Evolutionary conservation across 164 flowering plant species (phyloP), one percentile per base, ranked within the genome.

Genomic region (Brasenia schreberi): DNA sequence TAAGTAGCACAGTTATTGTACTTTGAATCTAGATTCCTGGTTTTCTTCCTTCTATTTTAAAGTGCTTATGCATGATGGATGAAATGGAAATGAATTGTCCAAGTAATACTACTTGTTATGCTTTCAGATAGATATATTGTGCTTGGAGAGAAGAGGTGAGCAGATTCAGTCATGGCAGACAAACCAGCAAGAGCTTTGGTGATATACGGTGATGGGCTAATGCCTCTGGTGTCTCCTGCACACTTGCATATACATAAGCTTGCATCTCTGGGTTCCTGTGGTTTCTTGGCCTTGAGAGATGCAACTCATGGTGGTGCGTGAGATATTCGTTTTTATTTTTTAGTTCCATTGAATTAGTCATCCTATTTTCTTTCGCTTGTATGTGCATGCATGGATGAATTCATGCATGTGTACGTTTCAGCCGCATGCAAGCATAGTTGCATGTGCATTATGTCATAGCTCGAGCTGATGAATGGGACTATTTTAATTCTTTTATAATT

Each of bases 121-220:
- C 56, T 49, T 49, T 49, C 56, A 49, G 56, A 14, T 49, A 14
- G 10, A 49, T 14, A 49, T 9, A 49, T 49, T 49, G 56, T 49
- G 56, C 56, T 14, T 49, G 43, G 56, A 49, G 56, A 14, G 56
- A 1, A 7, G 56, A 49, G 56, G 56, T 5, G 4, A 49, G 56
- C 5, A 65, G 73, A 53, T 9, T 17, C 16, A 33, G 43, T 67
- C 71, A 92, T 92, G 98, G 98, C 98, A 49, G 96, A 92, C 82
- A 90, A 90, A 68, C 79, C 98, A 5, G 88, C 96, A 83, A 77
- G 93, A 80, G 91, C 80, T 2, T 64, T 92, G 76, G 85, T 90
- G n/a, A 6, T 92, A 23, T 86, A 83, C 74, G 97, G 97, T 3
- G 91, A 92, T 68, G 98, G 98, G 42, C 71, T 90, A 67, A 83